phyloP scores from a whole-genome alignment of 2,329 filamentous ascomycete genomes.

The Polytolypa hystricis region DNA sequence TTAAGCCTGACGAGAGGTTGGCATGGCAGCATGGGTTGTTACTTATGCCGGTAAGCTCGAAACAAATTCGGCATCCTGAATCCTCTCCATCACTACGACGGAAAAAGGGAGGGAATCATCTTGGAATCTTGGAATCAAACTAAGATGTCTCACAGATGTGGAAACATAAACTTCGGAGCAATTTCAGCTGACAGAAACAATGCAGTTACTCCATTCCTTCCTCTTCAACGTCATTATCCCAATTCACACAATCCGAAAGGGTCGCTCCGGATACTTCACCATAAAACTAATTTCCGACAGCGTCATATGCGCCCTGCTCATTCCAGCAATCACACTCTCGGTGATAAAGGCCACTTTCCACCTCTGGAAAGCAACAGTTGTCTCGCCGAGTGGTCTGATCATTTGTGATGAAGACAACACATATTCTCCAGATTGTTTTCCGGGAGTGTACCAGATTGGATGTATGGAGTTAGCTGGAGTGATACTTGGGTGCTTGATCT shows the following conservation, averaged over 20 bases:
- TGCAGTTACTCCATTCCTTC: constrained; percentile 13
- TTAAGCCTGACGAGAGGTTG: constrained; percentile 14
- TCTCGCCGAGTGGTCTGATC: constrained; percentile 4
- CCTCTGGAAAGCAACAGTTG: constrained; percentile 16
- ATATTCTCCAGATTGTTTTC: constrained; percentile 19
- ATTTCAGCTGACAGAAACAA: too few species aligned
- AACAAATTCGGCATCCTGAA: too few species aligned
- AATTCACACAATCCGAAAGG: constrained; percentile 9
- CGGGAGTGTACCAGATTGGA: constrained; percentile 20
- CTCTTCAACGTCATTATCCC: constrained; percentile 14
- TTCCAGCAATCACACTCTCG: constrained; percentile 18
- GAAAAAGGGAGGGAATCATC: too few species aligned
- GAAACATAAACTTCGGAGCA: too few species aligned
- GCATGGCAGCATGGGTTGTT: constrained; percentile 24
- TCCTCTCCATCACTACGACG: too few species aligned
- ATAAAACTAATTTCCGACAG: constrained; percentile 10
- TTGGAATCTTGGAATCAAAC: too few species aligned
- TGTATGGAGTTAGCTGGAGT: constrained; percentile 21
- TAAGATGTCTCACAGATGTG: too few species aligned
- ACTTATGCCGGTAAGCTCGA: constrained; percentile 18
- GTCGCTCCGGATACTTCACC: constrained; percentile 4
- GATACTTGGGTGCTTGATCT: constrained; percentile 17
- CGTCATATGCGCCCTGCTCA: constrained; percentile 11
- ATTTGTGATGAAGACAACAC: constrained; percentile 18
- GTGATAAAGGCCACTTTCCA: constrained; percentile 20